A percentile compares a stretch with the other conserved stretches of the same genome.
Evolutionary conservation across 768 basidiomycete genomes (phyloP).

Genomic region (Pleurotus sapidus): DNA sequence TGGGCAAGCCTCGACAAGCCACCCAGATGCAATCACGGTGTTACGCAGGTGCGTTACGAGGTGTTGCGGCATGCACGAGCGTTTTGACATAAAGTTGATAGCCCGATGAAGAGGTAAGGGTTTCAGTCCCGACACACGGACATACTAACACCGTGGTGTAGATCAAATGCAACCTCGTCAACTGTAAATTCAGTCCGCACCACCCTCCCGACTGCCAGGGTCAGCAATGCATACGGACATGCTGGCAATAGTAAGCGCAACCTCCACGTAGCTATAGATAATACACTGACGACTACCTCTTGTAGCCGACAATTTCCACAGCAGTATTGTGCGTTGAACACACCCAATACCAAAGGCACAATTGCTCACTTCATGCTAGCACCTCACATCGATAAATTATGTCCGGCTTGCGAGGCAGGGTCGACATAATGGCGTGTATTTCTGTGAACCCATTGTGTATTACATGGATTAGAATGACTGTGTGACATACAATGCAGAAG

Average conservation of each 20-base stretch:
- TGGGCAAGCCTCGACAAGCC: too few species aligned
- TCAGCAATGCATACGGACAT: constrained; percentile 50
- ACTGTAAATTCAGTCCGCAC: constrained; percentile 61
- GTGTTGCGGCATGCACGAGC: background rate
- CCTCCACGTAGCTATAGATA: constrained; percentile 7
- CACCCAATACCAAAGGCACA: constrained; percentile 1
- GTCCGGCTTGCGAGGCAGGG: constrained; percentile 42
- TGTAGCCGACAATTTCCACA: constrained; percentile 60
- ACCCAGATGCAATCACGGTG: constrained; percentile 52
- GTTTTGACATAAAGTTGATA: constrained; percentile 14
- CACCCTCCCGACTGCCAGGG: constrained; percentile 50
- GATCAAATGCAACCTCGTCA: constrained; percentile 60
- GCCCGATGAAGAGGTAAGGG: constrained; percentile 57
- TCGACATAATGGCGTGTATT: constrained; percentile 8
- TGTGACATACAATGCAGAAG: background rate
- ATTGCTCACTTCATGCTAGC: constrained; percentile 28
- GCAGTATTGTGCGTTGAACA: constrained; percentile 48
- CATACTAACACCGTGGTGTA: constrained; percentile 19
- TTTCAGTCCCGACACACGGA: background rate
- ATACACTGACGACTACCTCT: constrained; percentile 16
- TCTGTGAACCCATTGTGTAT: constrained; percentile 1
- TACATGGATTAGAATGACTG: background rate
- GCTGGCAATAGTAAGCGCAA: constrained; percentile 68
- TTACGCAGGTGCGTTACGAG: constrained; percentile 39
- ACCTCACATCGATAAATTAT: constrained; percentile 58